Evolutionary conservation across 768 basidiomycete genomes (phyloP).

Genomic region (Agaricus subrufescens): DNA sequence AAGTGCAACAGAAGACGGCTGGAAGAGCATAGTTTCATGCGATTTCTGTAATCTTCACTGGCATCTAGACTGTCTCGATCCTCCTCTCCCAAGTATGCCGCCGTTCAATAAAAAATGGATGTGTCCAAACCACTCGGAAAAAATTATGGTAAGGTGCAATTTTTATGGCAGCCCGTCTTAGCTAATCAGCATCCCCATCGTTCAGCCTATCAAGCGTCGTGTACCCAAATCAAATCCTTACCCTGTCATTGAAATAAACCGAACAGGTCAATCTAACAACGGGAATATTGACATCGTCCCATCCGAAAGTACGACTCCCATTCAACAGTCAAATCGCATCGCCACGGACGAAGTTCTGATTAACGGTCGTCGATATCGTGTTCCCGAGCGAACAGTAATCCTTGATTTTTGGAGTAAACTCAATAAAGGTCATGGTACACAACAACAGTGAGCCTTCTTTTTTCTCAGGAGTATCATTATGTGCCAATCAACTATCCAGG

Average conservation of each 20-base stretch:
- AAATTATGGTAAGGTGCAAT: conserved; percentile 59
- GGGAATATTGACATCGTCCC: conserved; percentile 89
- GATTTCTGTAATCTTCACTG: conserved; percentile 94
- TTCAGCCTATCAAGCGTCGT: conserved; percentile 77
- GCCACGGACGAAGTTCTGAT: conserved; percentile 80
- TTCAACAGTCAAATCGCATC: conserved; percentile 32
- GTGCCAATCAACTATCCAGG: conserved; percentile 17
- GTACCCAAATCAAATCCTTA: conserved; percentile 66
- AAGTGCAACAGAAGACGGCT: conserved; percentile 44
- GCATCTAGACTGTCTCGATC: conserved; percentile 95
- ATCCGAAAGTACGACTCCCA: conserved; percentile 44
- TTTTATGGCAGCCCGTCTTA: conserved; percentile 10
- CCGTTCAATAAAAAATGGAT: conserved; percentile 92
- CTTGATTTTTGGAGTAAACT: conserved; percentile 96
- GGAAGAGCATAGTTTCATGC: conserved; percentile 83
- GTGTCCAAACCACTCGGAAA: conserved; percentile 97
- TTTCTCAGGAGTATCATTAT: background rate
- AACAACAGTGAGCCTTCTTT: conserved; percentile 34
- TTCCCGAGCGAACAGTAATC: conserved; percentile 87
- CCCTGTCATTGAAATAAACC: conserved; percentile 66
- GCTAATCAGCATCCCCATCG: background rate
- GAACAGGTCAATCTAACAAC: conserved; percentile 75
- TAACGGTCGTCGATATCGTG: conserved; percentile 85
- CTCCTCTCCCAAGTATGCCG: conserved; percentile 84
- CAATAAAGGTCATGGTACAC: conserved; percentile 35